Conservation (phyloP, 176 grass and related monocot genomes). For the Cymbopogon citratus region DNA sequence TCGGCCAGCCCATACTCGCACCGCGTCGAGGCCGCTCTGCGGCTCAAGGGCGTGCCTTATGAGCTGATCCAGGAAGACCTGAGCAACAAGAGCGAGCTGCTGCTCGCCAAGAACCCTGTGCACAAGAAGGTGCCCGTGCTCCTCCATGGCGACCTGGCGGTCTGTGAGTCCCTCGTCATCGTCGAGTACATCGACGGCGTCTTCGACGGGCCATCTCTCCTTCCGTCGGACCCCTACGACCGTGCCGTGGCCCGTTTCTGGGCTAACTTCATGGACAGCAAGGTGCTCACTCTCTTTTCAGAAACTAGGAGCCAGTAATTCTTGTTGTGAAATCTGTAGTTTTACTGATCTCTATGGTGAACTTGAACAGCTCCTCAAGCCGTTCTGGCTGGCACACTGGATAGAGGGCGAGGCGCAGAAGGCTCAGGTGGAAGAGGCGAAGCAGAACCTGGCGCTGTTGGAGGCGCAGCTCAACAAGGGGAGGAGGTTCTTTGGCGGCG, state of each 20-base stretch:
- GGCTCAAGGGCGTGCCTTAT: conserved; percentile 35
- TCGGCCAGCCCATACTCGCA: not conserved
- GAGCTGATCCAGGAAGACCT: conserved; percentile 34
- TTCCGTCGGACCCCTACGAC: conserved; percentile 24
- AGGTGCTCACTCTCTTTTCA: not conserved
- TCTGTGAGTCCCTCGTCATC: conserved; percentile 26
- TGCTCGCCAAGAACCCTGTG: conserved; percentile 29
- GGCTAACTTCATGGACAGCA: conserved; percentile 28
- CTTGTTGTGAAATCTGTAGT: not conserved
- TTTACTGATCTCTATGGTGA: not conserved
- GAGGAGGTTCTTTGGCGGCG: conserved; percentile 9
- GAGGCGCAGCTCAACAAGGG: not conserved
- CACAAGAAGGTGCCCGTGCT: conserved; percentile 37
- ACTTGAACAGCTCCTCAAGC: not conserved
- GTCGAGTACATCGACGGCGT: conserved; percentile 28
- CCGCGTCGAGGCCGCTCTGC: conserved; percentile 25
- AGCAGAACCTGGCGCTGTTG: not conserved
- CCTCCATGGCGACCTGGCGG: conserved; percentile 25
- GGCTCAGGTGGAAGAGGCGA: not conserved
- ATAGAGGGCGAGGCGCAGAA: not conserved
- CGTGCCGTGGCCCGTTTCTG: conserved; percentile 29
- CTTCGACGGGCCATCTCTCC: conserved; percentile 27
- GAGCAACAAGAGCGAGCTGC: conserved; percentile 30
- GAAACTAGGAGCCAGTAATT: not conserved
- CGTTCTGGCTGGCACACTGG: conserved; percentile 5